Percentiles rank a stretch among this genome's conserved stretches.
Evolutionary conservation across 768 basidiomycete species (phyloP).

Genomic region (Agrocybe praecox): DNA sequence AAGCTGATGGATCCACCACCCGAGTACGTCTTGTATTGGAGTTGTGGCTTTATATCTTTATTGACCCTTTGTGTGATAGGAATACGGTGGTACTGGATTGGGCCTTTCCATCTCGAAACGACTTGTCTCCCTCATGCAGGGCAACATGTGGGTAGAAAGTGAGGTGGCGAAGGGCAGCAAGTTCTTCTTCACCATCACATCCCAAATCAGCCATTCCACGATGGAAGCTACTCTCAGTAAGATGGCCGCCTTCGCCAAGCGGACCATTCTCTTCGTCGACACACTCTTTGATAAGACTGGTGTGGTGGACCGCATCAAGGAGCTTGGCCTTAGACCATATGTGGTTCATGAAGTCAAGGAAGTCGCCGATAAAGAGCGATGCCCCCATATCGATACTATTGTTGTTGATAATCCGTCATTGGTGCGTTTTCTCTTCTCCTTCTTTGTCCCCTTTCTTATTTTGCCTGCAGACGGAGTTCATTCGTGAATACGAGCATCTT

Average conservation of each 20-base stretch:
- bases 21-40: constrained; percentile 54
- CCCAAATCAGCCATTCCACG: constrained; percentile 75
- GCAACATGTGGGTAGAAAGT: constrained; percentile 98
- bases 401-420: constrained; percentile 88
- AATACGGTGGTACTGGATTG: constrained; percentile 96
- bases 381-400: constrained; percentile 92
- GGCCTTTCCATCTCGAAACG: constrained; percentile 98
- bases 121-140: constrained; percentile 95
- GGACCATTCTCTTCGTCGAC: constrained; percentile 92
- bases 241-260: constrained; percentile 85
- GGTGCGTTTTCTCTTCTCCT: constrained; percentile 48
- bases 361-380: constrained; percentile 78
- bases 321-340: constrained; percentile 78
- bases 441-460: constrained; percentile 4
- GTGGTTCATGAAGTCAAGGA: constrained; percentile 80
- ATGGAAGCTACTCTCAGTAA: constrained; percentile 74
- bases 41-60: neutral
- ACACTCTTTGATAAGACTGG: constrained; percentile 75
- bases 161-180: constrained; percentile 91
- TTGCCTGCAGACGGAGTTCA: constrained; percentile 70
- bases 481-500: constrained; percentile 91
- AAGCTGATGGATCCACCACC: constrained; percentile 98
- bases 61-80: constrained; percentile 43
- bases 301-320: constrained; percentile 75
- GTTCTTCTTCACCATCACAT: constrained; percentile 97